Conservation (phyloP, 2,329 filamentous ascomycete genomes). For the Aspergillus pseudoterreus region DNA sequence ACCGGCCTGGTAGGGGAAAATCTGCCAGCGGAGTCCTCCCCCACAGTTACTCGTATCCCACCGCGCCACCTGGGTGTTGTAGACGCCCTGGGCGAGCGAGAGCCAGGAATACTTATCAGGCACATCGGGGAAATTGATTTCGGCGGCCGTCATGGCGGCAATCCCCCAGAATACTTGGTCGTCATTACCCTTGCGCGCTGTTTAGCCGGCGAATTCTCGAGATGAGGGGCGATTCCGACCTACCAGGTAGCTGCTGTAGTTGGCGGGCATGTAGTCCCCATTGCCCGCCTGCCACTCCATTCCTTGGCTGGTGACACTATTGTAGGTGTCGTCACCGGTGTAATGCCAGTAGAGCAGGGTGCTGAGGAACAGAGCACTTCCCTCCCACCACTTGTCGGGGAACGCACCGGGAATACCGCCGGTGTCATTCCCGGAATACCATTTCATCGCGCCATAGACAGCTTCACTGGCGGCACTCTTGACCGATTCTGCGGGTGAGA, state of each 20-base stretch:
- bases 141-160: conserved; percentile 64
- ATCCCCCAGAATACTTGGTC: conserved; percentile 70
- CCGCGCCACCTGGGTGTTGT: conserved; percentile 64
- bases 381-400: conserved; percentile 74
- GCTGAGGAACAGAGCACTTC: conserved; percentile 64
- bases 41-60: conserved; percentile 67
- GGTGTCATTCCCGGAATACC: conserved; percentile 51
- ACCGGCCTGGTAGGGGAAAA: conserved; percentile 71
- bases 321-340: conserved; percentile 63
- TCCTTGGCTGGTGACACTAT: conserved; percentile 50
- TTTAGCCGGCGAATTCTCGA: neutral
- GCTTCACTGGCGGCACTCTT: conserved; percentile 39
- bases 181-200: conserved; percentile 56
- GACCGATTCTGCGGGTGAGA: conserved; percentile 34
- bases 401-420: conserved; percentile 53
- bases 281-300: conserved; percentile 32
- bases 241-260: conserved; percentile 33
- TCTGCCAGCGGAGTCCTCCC: conserved; percentile 78
- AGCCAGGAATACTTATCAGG: conserved; percentile 40
- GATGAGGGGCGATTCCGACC: neutral
- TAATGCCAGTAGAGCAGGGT: conserved; percentile 68
- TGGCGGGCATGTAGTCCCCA: conserved; percentile 35
- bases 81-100: conserved; percentile 66
- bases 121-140: conserved; percentile 61
- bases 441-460: conserved; percentile 49